A percentile compares a stretch with the other conserved stretches of the same genome.
Evolutionary conservation across 2,329 filamentous ascomycete species (phyloP).

Genomic region (Xylariales sp.): DNA sequence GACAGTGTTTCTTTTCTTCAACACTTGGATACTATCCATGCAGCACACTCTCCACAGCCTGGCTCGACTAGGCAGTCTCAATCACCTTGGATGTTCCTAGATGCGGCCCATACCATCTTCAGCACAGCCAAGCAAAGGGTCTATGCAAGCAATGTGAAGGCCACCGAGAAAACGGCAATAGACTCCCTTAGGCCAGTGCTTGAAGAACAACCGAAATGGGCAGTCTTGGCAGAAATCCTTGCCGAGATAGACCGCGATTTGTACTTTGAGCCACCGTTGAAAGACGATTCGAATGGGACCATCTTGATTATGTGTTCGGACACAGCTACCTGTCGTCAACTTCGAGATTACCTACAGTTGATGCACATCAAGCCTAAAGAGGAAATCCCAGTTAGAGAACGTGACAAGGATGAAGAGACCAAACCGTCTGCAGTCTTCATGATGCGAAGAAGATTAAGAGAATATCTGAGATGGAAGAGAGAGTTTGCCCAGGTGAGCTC

Average conservation of each 20-base stretch:
- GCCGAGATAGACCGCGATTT: constrained; percentile 90
- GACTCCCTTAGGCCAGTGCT: constrained; percentile 73
- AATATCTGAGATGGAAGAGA: constrained; percentile 86
- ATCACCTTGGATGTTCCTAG: constrained; percentile 93
- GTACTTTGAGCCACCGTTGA: constrained; percentile 72
- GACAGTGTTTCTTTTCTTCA: constrained; percentile 90
- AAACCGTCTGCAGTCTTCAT: constrained; percentile 76
- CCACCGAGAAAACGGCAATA: constrained; percentile 41
- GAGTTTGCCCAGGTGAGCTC: constrained; percentile 84
- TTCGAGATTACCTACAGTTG: constrained; percentile 85
- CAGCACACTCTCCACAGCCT: constrained; percentile 82
- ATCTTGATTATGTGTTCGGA: constrained; percentile 96
- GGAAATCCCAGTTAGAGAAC: constrained; percentile 30
- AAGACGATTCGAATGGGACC: constrained; percentile 84
- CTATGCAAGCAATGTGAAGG: constrained; percentile 66
- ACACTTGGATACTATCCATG: constrained; percentile 90
- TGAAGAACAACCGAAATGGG: constrained; percentile 95
- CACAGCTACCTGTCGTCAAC: constrained; percentile 76
- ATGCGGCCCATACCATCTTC: constrained; percentile 92
- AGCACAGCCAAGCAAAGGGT: constrained; percentile 84
- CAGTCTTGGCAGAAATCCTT: constrained; percentile 79
- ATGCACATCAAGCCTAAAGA: constrained; percentile 70
- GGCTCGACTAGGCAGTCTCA: constrained; percentile 85
- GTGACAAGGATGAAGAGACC: constrained; percentile 43
- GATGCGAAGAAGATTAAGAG: constrained; percentile 82